Conservation (phyloP, 1,284 basidiomycete genomes). For the Flammula alnicola region DNA sequence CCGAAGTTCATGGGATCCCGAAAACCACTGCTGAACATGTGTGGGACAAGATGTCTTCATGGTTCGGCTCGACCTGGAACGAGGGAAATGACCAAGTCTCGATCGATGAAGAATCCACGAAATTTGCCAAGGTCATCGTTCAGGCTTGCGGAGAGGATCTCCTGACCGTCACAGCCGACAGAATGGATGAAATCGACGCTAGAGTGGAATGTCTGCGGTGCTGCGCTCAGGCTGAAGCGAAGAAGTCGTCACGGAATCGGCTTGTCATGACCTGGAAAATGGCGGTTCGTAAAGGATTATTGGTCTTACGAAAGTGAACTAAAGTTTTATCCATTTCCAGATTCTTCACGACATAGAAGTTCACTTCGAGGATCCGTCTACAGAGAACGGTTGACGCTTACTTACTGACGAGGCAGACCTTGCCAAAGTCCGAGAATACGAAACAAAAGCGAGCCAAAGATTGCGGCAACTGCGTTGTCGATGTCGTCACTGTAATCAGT, state of each 20-base stretch:
- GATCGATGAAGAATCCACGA: slow-evolving; percentile 30
- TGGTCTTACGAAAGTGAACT: not conserved
- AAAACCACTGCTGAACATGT: slow-evolving; percentile 6
- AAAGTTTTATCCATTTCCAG: slow-evolving; percentile 10
- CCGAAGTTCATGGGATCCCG: slow-evolving; percentile 3
- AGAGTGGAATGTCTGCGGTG: slow-evolving; percentile 32
- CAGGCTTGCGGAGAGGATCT: slow-evolving; percentile 29
- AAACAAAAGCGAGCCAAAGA: no score
- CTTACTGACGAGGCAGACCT: no score
- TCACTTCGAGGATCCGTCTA: slow-evolving; percentile 18
- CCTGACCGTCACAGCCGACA: slow-evolving; percentile 17
- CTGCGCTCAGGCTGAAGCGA: slow-evolving; percentile 9
- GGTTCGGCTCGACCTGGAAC: slow-evolving; percentile 25
- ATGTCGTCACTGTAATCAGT: no score
- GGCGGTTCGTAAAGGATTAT: slow-evolving; percentile 25
- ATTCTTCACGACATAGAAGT: slow-evolving; percentile 29
- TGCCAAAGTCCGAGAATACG: no score
- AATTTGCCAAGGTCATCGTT: slow-evolving; percentile 25
- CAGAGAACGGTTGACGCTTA: no score
- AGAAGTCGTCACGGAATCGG: slow-evolving; percentile 16
- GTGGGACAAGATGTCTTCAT: slow-evolving; percentile 17
- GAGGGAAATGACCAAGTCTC: slow-evolving; percentile 21
- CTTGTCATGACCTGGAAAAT: slow-evolving; percentile 34
- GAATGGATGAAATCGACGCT: slow-evolving; percentile 27
- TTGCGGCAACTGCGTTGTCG: no score